These are phyloP conservation scores for Scheffersomyces amazonensis DNA, from an alignment of 805 yeast genomes.

Conservation along the genomic window DNA sequence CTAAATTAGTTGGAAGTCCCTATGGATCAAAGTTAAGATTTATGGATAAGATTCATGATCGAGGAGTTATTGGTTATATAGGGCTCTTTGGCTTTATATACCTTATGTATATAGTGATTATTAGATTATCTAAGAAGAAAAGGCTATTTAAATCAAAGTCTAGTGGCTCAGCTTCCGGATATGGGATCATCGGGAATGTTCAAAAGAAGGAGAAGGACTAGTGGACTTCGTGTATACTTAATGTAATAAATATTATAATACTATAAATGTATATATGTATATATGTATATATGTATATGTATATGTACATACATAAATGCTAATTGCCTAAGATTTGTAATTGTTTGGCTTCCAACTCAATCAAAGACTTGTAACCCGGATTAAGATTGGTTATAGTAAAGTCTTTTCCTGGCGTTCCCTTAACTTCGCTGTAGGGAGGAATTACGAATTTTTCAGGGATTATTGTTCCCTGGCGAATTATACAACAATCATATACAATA, in stretches of 20 bases:
- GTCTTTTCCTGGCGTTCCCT: slow-evolving; percentile 34
- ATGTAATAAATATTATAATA: slow-evolving; percentile 5
- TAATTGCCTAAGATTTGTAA: slow-evolving; percentile 15
- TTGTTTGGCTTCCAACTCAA: slow-evolving; percentile 34
- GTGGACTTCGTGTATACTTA: too few relatives aligned
- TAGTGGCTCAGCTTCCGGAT: slow-evolving; percentile 1
- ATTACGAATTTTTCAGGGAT: slow-evolving; percentile 43
- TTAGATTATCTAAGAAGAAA: slow-evolving; percentile 1
- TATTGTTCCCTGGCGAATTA: slow-evolving; percentile 38
- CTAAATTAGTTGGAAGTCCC: slow-evolving; percentile 43
- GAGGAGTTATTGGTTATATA: slow-evolving; percentile 44
- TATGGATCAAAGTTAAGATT: slow-evolving; percentile 33
- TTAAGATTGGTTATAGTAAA: slow-evolving; percentile 23
- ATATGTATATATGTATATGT: neutral
- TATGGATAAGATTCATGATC: slow-evolving; percentile 43
- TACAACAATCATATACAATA: slow-evolving; percentile 51
- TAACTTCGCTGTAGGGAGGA: slow-evolving; percentile 52
- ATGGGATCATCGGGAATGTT: slow-evolving; percentile 19
- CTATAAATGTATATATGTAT: neutral
- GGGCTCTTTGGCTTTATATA: slow-evolving; percentile 12
- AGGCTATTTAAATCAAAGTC: slow-evolving; percentile 1
- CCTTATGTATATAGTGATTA: slow-evolving; percentile 2
- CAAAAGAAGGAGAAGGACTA: slow-evolving; percentile 22
- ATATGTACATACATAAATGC: neutral
- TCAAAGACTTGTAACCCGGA: slow-evolving; percentile 30